Conservation (phyloP, 2,329 filamentous ascomycete genomes). For the Colletotrichum filicis region DNA sequence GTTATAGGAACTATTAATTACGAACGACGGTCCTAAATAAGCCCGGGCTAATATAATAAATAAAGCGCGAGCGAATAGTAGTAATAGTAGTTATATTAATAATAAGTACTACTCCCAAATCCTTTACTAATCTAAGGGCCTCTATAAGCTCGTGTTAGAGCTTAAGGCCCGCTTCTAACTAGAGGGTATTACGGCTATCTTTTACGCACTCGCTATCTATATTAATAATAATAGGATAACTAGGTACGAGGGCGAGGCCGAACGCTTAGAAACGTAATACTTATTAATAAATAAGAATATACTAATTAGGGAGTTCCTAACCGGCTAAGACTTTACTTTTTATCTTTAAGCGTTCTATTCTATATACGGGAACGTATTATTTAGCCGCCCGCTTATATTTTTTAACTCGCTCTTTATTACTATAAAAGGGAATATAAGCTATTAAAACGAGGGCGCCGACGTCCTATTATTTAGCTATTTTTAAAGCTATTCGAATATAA, state of each 20-base stretch:
- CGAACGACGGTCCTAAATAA: background rate
- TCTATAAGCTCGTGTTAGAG: background rate
- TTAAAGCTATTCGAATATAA: slow-evolving; percentile 32
- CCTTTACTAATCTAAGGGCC: background rate
- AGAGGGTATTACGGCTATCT: background rate
- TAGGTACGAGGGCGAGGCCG: background rate
- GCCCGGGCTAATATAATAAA: background rate
- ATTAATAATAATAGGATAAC: background rate
- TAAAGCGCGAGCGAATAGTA: background rate
- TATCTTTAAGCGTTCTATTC: slow-evolving; percentile 15
- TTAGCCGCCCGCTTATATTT: background rate
- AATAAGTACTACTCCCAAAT: background rate
- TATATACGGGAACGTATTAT: slow-evolving; percentile 15
- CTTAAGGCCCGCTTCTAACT: background rate
- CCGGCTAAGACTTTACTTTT: slow-evolving; percentile 13
- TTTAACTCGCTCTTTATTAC: background rate
- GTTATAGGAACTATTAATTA: background rate
- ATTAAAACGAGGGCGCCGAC: slow-evolving; percentile 22
- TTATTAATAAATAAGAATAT: slow-evolving; percentile 12
- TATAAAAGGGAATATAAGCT: slow-evolving; percentile 8
- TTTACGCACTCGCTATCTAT: background rate
- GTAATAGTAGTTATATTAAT: background rate
- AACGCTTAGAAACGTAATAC: background rate
- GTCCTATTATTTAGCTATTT: slow-evolving; percentile 30
- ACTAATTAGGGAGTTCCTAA: background rate